These are phyloP conservation scores for Phytophthora tentaculata DNA, from an alignment of 352 stramenopile genomes.

Conservation along the genomic window DNA sequence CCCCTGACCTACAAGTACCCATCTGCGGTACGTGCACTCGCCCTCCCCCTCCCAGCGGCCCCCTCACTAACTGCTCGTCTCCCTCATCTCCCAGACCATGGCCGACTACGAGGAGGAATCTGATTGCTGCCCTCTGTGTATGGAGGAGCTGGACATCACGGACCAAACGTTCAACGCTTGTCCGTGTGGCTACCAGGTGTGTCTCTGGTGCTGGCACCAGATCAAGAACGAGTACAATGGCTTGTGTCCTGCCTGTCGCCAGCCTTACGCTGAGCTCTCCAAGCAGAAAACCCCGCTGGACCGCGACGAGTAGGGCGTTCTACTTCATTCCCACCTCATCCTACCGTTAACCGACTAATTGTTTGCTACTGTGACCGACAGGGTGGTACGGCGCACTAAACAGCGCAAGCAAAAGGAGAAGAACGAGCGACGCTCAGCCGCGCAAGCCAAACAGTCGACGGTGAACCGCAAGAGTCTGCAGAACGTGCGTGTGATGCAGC, in stretches of 20 bases:
- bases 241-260: constrained; percentile 97
- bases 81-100: constrained; percentile 38
- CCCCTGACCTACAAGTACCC: background rate
- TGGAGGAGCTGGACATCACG: constrained; percentile 98
- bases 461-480: constrained; percentile 85
- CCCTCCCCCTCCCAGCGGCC: background rate
- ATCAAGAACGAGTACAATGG: constrained; percentile 99
- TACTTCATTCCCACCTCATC: background rate
- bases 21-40: background rate
- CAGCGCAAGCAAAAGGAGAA: constrained; percentile 89
- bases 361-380: constrained; percentile 20
- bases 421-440: constrained; percentile 64
- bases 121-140: constrained; percentile 97
- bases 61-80: background rate
- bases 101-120: constrained; percentile 77
- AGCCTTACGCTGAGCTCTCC: constrained; percentile 94
- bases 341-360: constrained; percentile 3
- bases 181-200: constrained; percentile 99
- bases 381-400: constrained; percentile 79
- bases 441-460: constrained; percentile 40
- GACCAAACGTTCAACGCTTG: constrained; percentile 99
- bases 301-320: constrained; percentile 87
- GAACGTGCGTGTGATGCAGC: constrained; percentile 93
- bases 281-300: constrained; percentile 94
- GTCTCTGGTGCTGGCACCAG: constrained; percentile 99